phyloP scores from a whole-genome alignment of 169 alveolate genomes.

The Plasmodium yoelii region DNA sequence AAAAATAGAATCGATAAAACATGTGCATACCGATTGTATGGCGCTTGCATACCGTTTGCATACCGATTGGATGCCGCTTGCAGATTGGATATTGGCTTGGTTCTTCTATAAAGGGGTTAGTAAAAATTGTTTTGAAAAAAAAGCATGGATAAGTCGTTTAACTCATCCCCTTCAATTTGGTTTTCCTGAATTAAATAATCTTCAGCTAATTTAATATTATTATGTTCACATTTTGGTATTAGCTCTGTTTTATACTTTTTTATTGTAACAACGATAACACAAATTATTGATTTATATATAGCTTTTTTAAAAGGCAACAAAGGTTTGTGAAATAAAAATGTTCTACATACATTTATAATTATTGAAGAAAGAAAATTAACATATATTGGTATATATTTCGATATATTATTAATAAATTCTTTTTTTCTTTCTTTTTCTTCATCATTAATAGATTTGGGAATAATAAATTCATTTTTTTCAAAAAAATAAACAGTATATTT shows the following conservation, averaged over 20 bases:
- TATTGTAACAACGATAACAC: conserved; percentile 42
- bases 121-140: conserved; percentile 34
- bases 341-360: conserved; percentile 36
- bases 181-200: conserved; percentile 40
- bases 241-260: conserved; percentile 23
- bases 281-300: conserved; percentile 52
- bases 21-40: background rate
- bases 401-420: conserved; percentile 50
- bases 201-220: conserved; percentile 34
- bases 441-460: conserved; percentile 44
- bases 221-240: conserved; percentile 42
- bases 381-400: conserved; percentile 49
- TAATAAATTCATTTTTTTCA: conserved; percentile 13
- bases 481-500: conserved; percentile 60
- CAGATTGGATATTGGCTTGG: background rate
- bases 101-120: background rate
- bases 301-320: conserved; percentile 57
- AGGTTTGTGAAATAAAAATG: conserved; percentile 59
- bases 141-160: conserved; percentile 45
- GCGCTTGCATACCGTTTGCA: too few species aligned
- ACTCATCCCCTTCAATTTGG: conserved; percentile 26
- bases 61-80: too few species aligned
- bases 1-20: too few species aligned
- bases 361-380: conserved; percentile 34
- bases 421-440: conserved; percentile 59